These are phyloP conservation scores for Allomyces arbusculus DNA, from an alignment of 192 early-diverging fungal genomes.

Conservation along the genomic window DNA sequence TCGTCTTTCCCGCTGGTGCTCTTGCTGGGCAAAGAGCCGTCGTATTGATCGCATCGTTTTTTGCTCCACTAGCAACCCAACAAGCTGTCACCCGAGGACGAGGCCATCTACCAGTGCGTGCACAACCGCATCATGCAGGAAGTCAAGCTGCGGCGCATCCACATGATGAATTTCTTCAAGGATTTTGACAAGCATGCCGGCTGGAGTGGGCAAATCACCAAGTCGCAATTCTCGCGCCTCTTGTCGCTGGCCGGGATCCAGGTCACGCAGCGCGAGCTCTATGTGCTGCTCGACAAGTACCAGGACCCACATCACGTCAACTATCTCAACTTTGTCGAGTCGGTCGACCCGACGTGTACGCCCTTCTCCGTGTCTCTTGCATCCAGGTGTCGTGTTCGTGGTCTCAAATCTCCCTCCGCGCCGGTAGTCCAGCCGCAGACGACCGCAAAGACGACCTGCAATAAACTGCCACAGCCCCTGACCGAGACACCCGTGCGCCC, in stretches of 20 bases:
- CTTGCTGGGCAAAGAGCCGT: too few species aligned
- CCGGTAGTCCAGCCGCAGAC: too few species aligned
- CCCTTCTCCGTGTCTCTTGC: too few species aligned
- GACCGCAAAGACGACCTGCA: too few species aligned
- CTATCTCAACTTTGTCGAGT: constrained; percentile 26
- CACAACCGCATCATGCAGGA: neutral
- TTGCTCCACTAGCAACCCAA: neutral
- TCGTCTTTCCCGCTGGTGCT: too few species aligned
- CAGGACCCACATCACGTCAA: constrained; percentile 14
- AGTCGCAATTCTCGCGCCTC: neutral
- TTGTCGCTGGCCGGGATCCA: neutral
- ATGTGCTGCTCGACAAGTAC: neutral
- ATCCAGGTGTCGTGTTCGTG: too few species aligned
- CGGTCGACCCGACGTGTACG: too few species aligned
- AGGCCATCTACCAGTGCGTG: neutral
- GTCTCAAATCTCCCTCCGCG: too few species aligned
- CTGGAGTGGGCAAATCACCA: neutral
- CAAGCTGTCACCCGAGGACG: neutral
- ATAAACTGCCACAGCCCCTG: too few species aligned
- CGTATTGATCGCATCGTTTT: too few species aligned
- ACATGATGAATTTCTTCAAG: constrained; percentile 1
- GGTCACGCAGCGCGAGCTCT: neutral
- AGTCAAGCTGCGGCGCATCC: neutral
- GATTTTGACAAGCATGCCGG: constrained; percentile 2
- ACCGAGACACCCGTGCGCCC: neutral